Percentiles rank a stretch among this genome's conserved stretches.
phyloP scores from a whole-genome alignment of 2,329 filamentous ascomycete genomes.

The Shiraia bambusicola region DNA sequence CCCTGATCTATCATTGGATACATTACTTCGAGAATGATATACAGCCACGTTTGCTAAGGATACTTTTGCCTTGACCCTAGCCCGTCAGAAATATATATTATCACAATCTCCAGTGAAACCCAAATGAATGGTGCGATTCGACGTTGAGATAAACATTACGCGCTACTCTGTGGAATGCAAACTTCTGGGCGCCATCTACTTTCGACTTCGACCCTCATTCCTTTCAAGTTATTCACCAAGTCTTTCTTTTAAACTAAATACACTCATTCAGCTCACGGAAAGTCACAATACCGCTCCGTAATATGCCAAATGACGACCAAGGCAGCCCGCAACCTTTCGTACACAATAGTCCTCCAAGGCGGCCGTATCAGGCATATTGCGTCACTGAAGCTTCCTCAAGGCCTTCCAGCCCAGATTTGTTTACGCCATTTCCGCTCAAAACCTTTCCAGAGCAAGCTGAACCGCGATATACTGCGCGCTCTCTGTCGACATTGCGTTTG shows the following conservation, averaged over 20 bases:
- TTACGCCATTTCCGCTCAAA: constrained; percentile 8
- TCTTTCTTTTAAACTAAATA: too few relatives aligned
- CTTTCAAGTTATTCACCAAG: too few relatives aligned
- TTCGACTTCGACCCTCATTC: too few relatives aligned
- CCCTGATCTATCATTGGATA: not conserved
- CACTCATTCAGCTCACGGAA: not conserved
- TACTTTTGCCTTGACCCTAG: not conserved
- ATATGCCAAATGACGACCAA: not conserved
- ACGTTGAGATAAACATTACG: not conserved
- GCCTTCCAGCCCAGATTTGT: constrained; percentile 13
- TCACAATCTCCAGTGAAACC: constrained; percentile 1
- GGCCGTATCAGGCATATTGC: constrained; percentile 24
- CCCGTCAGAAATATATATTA: not conserved
- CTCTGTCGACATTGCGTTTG: not conserved
- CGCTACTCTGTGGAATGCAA: not conserved
- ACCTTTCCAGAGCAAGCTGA: not conserved
- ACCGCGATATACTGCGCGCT: not conserved
- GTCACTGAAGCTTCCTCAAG: constrained; percentile 21
- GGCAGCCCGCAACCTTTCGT: constrained; percentile 2
- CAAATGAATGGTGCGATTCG: not conserved
- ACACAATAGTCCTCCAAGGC: not conserved
- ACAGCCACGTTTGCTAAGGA: constrained; percentile 2
- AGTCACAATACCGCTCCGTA: not conserved
- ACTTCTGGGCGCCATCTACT: too few relatives aligned
- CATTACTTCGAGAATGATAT: not conserved